Percentiles rank a stretch among this genome's conserved stretches.
phyloP scores from a whole-genome alignment of 2,329 filamentous ascomycete genomes.

The Seiridium cupressi region DNA sequence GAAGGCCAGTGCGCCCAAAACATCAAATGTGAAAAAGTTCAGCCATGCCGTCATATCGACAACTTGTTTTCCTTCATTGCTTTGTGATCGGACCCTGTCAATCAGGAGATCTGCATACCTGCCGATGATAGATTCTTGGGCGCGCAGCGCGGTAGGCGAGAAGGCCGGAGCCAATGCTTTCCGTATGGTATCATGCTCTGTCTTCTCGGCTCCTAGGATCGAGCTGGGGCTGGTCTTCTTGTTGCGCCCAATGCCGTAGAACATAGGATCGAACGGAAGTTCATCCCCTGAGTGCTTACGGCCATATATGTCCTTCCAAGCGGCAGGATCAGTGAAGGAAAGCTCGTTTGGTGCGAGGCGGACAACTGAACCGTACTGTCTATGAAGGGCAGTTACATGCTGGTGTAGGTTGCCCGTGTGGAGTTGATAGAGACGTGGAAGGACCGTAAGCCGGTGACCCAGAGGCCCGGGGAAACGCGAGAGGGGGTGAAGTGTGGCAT shows the following conservation, averaged over 20 bases:
- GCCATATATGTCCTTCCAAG: constrained; percentile 17
- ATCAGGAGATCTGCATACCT: neutral
- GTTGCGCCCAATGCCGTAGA: neutral
- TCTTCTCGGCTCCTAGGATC: neutral
- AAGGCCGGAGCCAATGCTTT: neutral
- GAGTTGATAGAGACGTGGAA: neutral
- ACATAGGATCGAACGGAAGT: neutral
- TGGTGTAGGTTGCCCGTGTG: neutral
- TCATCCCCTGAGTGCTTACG: neutral
- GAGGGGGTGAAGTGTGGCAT: neutral
- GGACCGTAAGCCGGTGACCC: neutral
- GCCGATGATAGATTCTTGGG: neutral
- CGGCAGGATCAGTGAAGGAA: constrained; percentile 11
- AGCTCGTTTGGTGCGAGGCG: constrained; percentile 16
- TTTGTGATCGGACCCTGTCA: neutral
- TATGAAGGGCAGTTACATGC: neutral
- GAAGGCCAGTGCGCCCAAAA: constrained; percentile 20
- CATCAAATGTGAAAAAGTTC: constrained; percentile 18
- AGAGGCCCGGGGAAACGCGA: neutral
- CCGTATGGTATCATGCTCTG: neutral
- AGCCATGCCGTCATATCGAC: constrained; percentile 22
- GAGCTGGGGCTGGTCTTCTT: neutral
- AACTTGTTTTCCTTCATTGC: neutral
- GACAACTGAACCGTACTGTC: constrained; percentile 10
- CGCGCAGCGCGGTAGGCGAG: neutral